phyloP scores from a whole-genome alignment of 2,329 filamentous ascomycete genomes.

The Sarocladium kiliense region DNA sequence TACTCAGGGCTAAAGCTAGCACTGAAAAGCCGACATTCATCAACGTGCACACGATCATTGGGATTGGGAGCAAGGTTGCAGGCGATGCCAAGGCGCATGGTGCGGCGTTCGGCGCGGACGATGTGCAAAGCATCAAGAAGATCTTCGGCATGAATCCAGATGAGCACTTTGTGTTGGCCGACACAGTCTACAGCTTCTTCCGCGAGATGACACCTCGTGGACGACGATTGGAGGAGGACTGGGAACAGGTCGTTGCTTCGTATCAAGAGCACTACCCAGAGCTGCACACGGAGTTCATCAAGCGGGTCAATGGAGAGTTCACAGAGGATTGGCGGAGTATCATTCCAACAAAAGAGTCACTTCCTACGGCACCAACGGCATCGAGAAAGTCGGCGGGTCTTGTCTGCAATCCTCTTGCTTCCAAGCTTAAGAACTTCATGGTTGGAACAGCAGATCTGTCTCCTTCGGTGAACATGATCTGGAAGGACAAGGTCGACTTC shows the following conservation, averaged over 20 bases:
- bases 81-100: slow-evolving; percentile 52
- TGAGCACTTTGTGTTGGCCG: slow-evolving; percentile 29
- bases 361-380: slow-evolving; percentile 41
- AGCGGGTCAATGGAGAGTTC: slow-evolving; percentile 41
- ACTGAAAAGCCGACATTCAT: slow-evolving; percentile 51
- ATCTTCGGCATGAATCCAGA: slow-evolving; percentile 28
- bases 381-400: slow-evolving; percentile 44
- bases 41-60: slow-evolving; percentile 53
- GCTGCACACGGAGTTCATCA: slow-evolving; percentile 42
- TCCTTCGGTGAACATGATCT: slow-evolving; percentile 51
- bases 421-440: slow-evolving; percentile 41
- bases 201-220: slow-evolving; percentile 37
- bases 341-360: slow-evolving; percentile 37
- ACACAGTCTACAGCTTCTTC: slow-evolving; percentile 48
- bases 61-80: slow-evolving; percentile 42
- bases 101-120: slow-evolving; percentile 48
- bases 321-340: slow-evolving; percentile 42
- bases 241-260: slow-evolving; percentile 34
- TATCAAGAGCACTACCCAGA: slow-evolving; percentile 43
- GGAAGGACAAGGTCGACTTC: slow-evolving; percentile 46
- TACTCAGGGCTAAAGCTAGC: slow-evolving; percentile 36
- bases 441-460: slow-evolving; percentile 49
- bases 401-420: slow-evolving; percentile 46
- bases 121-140: slow-evolving; percentile 37
- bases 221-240: slow-evolving; percentile 38